These are phyloP conservation scores for Penicillium frequentans DNA, from an alignment of 2,329 filamentous ascomycete species.

Conservation along the genomic window DNA sequence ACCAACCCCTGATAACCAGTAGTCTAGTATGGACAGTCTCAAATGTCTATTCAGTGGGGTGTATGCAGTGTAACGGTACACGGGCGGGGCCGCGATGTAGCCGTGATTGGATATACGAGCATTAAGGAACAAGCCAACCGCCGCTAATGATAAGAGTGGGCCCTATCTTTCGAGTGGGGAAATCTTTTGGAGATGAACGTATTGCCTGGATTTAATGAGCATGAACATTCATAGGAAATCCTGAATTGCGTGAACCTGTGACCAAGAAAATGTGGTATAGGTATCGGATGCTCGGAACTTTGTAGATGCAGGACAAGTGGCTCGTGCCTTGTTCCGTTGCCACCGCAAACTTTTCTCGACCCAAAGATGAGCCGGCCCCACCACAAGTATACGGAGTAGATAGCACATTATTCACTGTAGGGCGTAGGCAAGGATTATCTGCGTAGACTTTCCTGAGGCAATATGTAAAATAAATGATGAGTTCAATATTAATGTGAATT, in stretches of 20 bases:
- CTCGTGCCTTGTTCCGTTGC: background rate
- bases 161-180: background rate
- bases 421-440: background rate
- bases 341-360: background rate
- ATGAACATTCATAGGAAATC: too few relatives aligned
- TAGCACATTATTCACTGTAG: background rate
- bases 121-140: slow-evolving; percentile 15
- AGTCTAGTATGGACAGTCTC: background rate
- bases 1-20: background rate
- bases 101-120: slow-evolving; percentile 11
- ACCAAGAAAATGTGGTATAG: background rate
- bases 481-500: background rate
- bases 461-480: background rate
- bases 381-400: background rate
- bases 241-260: background rate
- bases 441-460: background rate
- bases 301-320: background rate
- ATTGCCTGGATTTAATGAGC: background rate
- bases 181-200: background rate
- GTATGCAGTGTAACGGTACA: background rate
- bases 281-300: background rate
- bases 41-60: too few relatives aligned
- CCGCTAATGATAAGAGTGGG: slow-evolving; percentile 5
- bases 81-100: background rate
- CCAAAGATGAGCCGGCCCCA: background rate